Base-by-base conservation (phyloP, 176 grass and related monocot genomes). In the Poa pratensis region DNA sequence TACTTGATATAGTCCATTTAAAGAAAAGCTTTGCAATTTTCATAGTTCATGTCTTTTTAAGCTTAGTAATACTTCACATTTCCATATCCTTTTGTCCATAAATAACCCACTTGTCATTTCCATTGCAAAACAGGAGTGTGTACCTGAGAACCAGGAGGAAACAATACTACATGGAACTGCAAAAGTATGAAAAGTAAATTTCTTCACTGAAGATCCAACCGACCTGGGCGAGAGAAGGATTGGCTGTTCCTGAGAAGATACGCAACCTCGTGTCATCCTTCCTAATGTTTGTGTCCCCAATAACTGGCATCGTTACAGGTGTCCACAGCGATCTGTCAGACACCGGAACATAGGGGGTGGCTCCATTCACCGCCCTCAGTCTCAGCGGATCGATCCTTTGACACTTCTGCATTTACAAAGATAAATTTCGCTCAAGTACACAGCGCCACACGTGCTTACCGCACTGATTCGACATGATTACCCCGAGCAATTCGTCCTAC, bases 201-300 rank as follows among this genome's bases (percentile, higher is more conserved):
- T 39, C 27, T 80, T 69, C 27, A 64, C 18, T 20, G 15, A 54
- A 76, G 9, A 84, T 68, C 35, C 40, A 78, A 60, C 85, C 75
- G 58, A 97, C 95, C 92, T 95, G 92, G 28, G 91, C 75, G 65
- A 97, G 93, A 60, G 87, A 85, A 40, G 84, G 91, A 43, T 97
- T 97, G 61, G 95, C 89, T 5, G 93, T 97, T 80, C 95, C 95
- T 30, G 92, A 95, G 82, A 97, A 97, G 78, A 97, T 95, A 69
- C 95, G 95, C 85, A 97, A 77, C 83, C 95, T 93, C 3, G 91
- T 97, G 83, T 97, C 90, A 37, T 63, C 72, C 46, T 32, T 83
- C 53, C 45, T 87, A 60, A 7, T 80, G 57, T 57, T 77, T 5
- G 70, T 18, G 42, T 92, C 93, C 65, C 37, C 82, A 14, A 80